Base-by-base conservation (phyloP, 768 basidiomycete species). In the Tubosaeta brunneosetosa region DNA sequence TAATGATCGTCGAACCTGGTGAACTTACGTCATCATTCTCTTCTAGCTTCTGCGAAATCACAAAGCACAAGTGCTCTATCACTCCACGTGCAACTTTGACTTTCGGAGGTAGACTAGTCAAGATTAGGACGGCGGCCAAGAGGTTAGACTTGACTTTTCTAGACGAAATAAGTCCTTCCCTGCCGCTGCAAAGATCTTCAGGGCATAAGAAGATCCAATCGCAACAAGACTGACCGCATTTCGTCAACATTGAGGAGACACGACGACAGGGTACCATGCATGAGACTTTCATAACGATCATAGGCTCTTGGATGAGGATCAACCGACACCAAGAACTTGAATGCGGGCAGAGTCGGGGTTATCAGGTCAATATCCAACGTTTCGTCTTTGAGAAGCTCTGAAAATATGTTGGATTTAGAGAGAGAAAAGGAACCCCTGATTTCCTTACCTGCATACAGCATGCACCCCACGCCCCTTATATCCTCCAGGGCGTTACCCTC, bases 111-210 rank as follows among this genome's bases (percentile, higher is more conserved):
- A 93, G 71, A 22, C 86, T 81, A 0, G 94, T 95, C 40, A 99
- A 67, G 46, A 97, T 77, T 5, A 99, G 78, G 1, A 93, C 93
- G 0, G 86, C 76, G 0, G 91, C 90, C 12, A 98, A 72, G 53
- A 97, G 76, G 67, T 97, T 98, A 62, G 84, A 91, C 71, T 92
- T 94, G 67, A 89, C 77, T 73, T 97, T 97, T 67, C 85, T 83
- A 2, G 80, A 72, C 2, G 88, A 88, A 10, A 88, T 83, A 0
- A 77, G 59, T 0, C 93, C 94, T 53, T 84, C 77, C 44, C 95
- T 85, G 10, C 90, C 88, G 36, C 94, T 95, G 56, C 16, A 55
- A 33, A 50, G 27, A 14, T 6, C 37, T 45, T 55, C 17, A 63
- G 58, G 31, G 44, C 25, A 42, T 16, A 31, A 49, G 26, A 25